phyloP scores from a whole-genome alignment of 768 basidiomycete genomes.

The Ramaria sp. region DNA sequence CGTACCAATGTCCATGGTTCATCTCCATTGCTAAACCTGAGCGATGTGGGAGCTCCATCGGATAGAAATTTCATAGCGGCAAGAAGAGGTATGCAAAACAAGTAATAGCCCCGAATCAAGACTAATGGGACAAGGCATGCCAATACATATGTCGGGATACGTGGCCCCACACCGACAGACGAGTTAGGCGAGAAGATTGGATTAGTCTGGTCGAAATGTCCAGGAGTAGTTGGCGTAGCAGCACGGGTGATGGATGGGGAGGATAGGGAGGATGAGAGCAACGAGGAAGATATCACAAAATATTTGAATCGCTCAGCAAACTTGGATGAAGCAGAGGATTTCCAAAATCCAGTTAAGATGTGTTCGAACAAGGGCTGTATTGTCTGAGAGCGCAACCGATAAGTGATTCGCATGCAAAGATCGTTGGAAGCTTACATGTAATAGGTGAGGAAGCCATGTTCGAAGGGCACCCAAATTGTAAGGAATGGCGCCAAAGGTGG shows the following conservation, averaged over 20 bases:
- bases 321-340: constrained; percentile 21
- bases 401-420: constrained; percentile 26
- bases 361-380: constrained; percentile 10
- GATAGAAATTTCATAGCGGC: neutral
- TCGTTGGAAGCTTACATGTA: constrained; percentile 25
- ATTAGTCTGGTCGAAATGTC: constrained; percentile 36
- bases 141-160: neutral
- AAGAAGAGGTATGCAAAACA: neutral
- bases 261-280: constrained; percentile 50
- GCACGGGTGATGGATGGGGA: constrained; percentile 22
- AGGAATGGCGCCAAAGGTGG: constrained; percentile 25
- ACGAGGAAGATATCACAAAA: constrained; percentile 68
- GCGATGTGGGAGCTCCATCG: neutral
- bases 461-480: constrained; percentile 17
- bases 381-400: constrained; percentile 15
- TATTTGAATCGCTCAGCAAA: constrained; percentile 80
- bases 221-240: constrained; percentile 22
- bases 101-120: constrained; percentile 2
- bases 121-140: neutral
- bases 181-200: constrained; percentile 16
- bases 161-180: neutral
- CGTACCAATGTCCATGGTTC: constrained; percentile 5
- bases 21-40: constrained; percentile 1
- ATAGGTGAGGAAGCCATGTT: constrained; percentile 10
- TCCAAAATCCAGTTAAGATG: constrained; percentile 13